A percentile compares a stretch with the other conserved stretches of the same genome.
Evolutionary conservation across 305 asterid species (phyloP).

Genomic region (Fraxinus xanthoxyloides): DNA sequence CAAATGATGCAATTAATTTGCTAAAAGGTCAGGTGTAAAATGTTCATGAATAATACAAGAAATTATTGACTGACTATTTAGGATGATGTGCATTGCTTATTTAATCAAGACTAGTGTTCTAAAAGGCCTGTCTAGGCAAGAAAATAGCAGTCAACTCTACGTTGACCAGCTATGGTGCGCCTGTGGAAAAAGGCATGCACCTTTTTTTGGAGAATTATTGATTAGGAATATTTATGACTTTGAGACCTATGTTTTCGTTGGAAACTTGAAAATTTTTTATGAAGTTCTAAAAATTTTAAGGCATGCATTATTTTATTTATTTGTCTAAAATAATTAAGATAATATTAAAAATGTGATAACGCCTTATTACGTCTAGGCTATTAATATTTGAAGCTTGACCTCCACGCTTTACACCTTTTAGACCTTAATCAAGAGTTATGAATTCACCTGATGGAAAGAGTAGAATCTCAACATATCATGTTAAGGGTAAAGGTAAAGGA

Average conservation of each 20-base stretch:
- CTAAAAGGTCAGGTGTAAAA: not conserved
- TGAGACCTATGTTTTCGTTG: not conserved
- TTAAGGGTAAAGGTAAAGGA: not conserved
- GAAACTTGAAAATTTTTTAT: not conserved
- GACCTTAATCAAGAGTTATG: not conserved
- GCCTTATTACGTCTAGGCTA: not conserved
- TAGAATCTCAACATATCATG: not conserved
- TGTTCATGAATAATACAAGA: not conserved
- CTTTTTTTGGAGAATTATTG: not conserved
- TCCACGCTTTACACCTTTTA: not conserved
- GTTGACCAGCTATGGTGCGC: not conserved
- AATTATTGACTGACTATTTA: not conserved
- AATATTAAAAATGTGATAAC: not conserved
- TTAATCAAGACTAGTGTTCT: not conserved
- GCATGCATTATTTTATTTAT: not conserved
- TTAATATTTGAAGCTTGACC: not conserved
- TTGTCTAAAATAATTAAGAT: not conserved
- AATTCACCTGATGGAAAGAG: not conserved
- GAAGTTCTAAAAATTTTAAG: not conserved
- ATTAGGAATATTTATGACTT: not conserved
- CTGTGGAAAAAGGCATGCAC: not conserved
- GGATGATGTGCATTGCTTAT: not conserved
- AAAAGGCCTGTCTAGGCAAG: not conserved
- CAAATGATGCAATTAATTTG: not conserved
- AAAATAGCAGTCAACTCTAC: not conserved